These are phyloP conservation scores for Pichiaceae sp. DNA, from an alignment of 1,139 yeast species.

Conservation along the genomic window DNA sequence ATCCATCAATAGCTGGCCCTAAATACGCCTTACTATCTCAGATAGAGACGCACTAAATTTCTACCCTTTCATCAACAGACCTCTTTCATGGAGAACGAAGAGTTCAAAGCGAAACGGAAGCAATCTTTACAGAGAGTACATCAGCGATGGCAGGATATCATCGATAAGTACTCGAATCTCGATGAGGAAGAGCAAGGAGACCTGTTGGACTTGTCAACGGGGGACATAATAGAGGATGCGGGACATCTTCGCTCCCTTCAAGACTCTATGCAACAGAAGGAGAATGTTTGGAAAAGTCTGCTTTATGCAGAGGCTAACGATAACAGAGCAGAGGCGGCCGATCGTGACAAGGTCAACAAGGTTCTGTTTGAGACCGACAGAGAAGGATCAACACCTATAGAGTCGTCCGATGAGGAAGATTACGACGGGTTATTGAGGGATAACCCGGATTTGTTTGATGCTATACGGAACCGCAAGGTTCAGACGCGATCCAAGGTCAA, in stretches of 20 bases:
- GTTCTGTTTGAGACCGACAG: not conserved
- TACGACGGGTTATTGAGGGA: slow-evolving; percentile 3
- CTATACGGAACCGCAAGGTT: slow-evolving; percentile 4
- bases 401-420: slow-evolving; percentile 1
- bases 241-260: slow-evolving; percentile 48
- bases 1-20: too few relatives aligned
- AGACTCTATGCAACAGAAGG: slow-evolving; percentile 9
- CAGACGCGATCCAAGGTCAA: slow-evolving; percentile 14
- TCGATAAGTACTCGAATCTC: slow-evolving; percentile 43
- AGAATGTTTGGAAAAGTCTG: slow-evolving; percentile 15
- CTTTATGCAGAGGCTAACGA: slow-evolving; percentile 8
- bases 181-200: slow-evolving; percentile 52
- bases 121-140: slow-evolving; percentile 15
- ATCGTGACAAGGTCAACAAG: slow-evolving; percentile 1
- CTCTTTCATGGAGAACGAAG: not conserved
- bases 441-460: slow-evolving; percentile 1
- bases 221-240: slow-evolving; percentile 48
- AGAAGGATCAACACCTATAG: not conserved
- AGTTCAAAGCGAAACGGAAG: not conserved
- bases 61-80: too few relatives aligned
- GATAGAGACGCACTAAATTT: too few relatives aligned
- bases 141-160: slow-evolving; percentile 43
- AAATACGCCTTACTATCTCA: too few relatives aligned
- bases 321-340: slow-evolving; percentile 2
- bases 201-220: slow-evolving; percentile 53